Conservation (phyloP, 805 yeast genomes). For the Kockiozyma suomiensis region DNA sequence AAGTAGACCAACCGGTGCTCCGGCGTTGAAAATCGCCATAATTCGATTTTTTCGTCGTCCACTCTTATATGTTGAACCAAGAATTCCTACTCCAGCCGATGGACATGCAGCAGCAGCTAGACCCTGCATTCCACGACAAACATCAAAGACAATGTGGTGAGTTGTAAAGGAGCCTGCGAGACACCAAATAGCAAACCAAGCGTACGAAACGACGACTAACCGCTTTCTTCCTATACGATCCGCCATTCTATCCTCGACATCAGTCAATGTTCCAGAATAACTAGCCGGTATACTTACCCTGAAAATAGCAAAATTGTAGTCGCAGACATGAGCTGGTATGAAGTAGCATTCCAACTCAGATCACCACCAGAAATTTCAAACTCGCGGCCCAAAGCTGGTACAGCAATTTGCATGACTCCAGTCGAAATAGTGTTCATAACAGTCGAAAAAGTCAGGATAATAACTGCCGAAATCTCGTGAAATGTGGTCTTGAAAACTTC, state of each 20-base stretch:
- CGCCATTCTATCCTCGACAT: constrained; percentile 42
- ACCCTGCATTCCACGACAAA: constrained; percentile 53
- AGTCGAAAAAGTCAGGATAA: constrained; percentile 46
- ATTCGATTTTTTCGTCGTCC: constrained; percentile 42
- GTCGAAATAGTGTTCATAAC: constrained; percentile 47
- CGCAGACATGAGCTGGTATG: constrained; percentile 50
- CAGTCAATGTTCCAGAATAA: background rate
- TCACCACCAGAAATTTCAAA: constrained; percentile 48
- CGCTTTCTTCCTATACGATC: constrained; percentile 52
- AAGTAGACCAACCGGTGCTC: constrained; percentile 54
- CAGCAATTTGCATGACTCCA: constrained; percentile 46
- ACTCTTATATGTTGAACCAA: constrained; percentile 49
- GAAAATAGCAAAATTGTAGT: constrained; percentile 50
- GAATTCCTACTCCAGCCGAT: constrained; percentile 53
- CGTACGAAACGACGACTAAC: constrained; percentile 45
- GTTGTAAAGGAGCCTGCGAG: constrained; percentile 43
- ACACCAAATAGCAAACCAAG: constrained; percentile 42
- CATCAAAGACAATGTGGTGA: constrained; percentile 44
- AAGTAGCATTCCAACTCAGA: constrained; percentile 50
- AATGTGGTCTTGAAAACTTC: constrained; percentile 41
- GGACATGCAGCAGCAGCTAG: constrained; percentile 49
- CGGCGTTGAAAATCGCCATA: constrained; percentile 48
- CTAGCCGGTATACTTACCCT: constrained; percentile 26
- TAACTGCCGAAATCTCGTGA: constrained; percentile 45
- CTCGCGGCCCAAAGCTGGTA: constrained; percentile 44